Evolutionary conservation across 208 protist species (phyloP).

Genomic region (Crithidia expoeki): DNA sequence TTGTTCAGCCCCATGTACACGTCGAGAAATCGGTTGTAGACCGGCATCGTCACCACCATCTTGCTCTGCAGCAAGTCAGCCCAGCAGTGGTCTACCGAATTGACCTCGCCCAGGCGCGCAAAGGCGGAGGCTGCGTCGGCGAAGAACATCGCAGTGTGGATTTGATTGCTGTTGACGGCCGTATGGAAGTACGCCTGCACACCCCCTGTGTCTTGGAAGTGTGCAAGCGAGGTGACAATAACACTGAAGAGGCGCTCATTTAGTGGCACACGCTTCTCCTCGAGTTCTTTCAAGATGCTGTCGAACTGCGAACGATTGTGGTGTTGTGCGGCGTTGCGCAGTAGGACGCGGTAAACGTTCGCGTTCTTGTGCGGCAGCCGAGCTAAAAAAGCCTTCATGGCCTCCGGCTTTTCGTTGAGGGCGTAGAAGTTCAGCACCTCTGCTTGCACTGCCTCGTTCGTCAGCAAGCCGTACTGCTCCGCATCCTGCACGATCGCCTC

Average conservation of each 20-base stretch:
- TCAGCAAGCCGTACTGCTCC: conserved; percentile 66
- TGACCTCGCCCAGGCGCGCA: conserved; percentile 57
- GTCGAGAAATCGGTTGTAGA: conserved; percentile 92
- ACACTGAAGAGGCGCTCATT: conserved; percentile 83
- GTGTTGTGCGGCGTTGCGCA: conserved; percentile 73
- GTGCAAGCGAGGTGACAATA: conserved; percentile 65
- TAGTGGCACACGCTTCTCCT: conserved; percentile 41
- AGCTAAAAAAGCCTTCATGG: conserved; percentile 63
- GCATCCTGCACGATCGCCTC: conserved; percentile 69
- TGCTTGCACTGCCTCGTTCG: conserved; percentile 79
- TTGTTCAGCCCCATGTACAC: conserved; percentile 86
- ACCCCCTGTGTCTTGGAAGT: conserved; percentile 70
- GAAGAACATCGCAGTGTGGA: conserved; percentile 79
- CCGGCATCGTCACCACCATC: conserved; percentile 82
- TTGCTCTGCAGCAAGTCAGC: conserved; percentile 70
- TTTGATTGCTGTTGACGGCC: conserved; percentile 44
- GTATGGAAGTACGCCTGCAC: conserved; percentile 71
- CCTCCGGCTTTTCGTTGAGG: conserved; percentile 47
- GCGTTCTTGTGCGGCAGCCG: conserved; percentile 66
- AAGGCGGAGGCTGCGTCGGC: conserved; percentile 78
- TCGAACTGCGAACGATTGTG: conserved; percentile 61
- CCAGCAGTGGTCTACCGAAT: conserved; percentile 80
- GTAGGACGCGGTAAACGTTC: conserved; percentile 77
- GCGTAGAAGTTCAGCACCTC: conserved; percentile 76
- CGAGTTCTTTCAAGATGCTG: conserved; percentile 56